Percentiles rank a stretch among this genome's conserved stretches.
Evolutionary conservation across 176 grass and related monocot species (phyloP).

Genomic region (Carex kokanica): DNA sequence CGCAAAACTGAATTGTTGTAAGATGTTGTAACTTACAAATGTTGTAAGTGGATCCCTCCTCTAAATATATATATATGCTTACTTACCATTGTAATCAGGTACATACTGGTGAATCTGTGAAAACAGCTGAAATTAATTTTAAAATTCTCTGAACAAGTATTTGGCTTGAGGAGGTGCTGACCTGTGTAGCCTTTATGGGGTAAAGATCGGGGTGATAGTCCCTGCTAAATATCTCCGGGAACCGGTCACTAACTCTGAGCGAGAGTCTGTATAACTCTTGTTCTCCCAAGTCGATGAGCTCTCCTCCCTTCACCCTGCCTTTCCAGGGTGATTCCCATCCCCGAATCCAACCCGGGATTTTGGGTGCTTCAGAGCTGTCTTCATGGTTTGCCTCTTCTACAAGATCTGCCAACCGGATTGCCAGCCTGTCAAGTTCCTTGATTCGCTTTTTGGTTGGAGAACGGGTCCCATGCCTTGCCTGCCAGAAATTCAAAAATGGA

Average conservation of each 20-base stretch:
- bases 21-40: no score
- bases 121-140: not conserved
- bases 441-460: constrained; percentile 84
- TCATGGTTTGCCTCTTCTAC: constrained; percentile 46
- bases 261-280: constrained; percentile 69
- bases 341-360: constrained; percentile 62
- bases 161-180: constrained; percentile 20
- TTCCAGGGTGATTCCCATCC: constrained; percentile 91
- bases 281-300: constrained; percentile 74
- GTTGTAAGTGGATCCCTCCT: no score
- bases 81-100: not conserved
- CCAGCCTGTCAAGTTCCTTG: constrained; percentile 74
- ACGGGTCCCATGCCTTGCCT: constrained; percentile 93
- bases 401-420: constrained; percentile 44
- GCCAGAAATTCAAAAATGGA: not conserved
- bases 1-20: no score
- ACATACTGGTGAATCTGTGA: not conserved
- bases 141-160: not conserved
- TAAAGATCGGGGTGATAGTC: constrained; percentile 86
- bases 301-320: constrained; percentile 69
- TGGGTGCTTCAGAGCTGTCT: constrained; percentile 32
- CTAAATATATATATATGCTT: no score
- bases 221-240: constrained; percentile 59
- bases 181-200: constrained; percentile 88
- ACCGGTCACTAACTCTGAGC: constrained; percentile 63